Conservation (phyloP, 2,329 filamentous ascomycete genomes). For the Lachnellula subtilissima region DNA sequence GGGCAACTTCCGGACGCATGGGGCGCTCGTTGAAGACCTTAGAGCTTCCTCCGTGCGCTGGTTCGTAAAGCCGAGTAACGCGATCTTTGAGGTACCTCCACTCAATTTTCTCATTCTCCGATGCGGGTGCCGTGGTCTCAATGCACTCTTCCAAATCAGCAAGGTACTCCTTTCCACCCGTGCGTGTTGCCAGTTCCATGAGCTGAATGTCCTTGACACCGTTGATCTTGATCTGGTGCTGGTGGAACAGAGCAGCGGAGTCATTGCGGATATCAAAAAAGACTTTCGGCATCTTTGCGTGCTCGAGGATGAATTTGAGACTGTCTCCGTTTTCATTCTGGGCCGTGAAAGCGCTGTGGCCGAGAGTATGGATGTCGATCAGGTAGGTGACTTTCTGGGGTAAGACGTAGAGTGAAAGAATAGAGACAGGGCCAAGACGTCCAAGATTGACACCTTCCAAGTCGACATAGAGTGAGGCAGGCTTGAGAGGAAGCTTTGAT, state of each 20-base stretch:
- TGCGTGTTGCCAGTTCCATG: slow-evolving; percentile 12
- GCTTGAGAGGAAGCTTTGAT: not conserved
- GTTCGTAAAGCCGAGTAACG: slow-evolving; percentile 4
- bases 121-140: slow-evolving; percentile 1
- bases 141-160: slow-evolving; percentile 38
- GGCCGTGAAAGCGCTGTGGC: slow-evolving; percentile 26
- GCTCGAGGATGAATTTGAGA: slow-evolving; percentile 30
- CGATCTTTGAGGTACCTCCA: slow-evolving; percentile 1
- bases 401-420: slow-evolving; percentile 26
- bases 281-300: slow-evolving; percentile 19
- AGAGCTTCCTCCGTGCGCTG: slow-evolving; percentile 38
- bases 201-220: slow-evolving; percentile 10
- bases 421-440: slow-evolving; percentile 25
- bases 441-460: slow-evolving; percentile 26
- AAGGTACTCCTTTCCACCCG: slow-evolving; percentile 24
- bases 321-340: slow-evolving; percentile 17
- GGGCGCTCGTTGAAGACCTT: slow-evolving; percentile 44
- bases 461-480: slow-evolving; percentile 23
- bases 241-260: slow-evolving; percentile 48
- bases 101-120: not conserved
- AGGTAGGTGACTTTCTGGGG: slow-evolving; percentile 20
- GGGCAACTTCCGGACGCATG: slow-evolving; percentile 33
- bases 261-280: slow-evolving; percentile 56
- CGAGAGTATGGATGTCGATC: slow-evolving; percentile 30
- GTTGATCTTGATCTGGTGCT: slow-evolving; percentile 6